Base-by-base conservation (phyloP, 2,329 filamentous ascomycete species). In the Fusarium subglutinans region DNA sequence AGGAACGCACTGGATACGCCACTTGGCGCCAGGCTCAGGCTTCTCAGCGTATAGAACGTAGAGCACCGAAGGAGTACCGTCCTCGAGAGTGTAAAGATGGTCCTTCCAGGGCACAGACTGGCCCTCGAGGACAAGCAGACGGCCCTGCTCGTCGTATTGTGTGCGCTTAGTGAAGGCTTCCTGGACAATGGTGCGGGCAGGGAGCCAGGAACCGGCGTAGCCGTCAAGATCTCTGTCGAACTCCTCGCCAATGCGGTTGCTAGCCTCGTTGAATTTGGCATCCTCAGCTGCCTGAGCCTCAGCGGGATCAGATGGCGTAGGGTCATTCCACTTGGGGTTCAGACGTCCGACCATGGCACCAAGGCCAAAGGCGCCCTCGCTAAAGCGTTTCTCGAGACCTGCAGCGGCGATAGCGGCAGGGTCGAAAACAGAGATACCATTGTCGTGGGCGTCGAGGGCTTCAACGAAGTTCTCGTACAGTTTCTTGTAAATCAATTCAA, bases 391-490 rank as follows among this genome's bases (percentile, higher is more conserved):
- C 83, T 93, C 86, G 47, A 98, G 83, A 8, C 92, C 93, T 0
- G 94, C 93, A 37, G 90, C 88, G 37, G 89, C 84, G 24, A 98
- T 81, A 38, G 87, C 91, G 30, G 88, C 87, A 35, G 93, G 87
- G 81, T 98, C 94, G 84, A 97, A 97, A 66, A 87, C 89, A 33
- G 91, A 92, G 80, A 99, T 93, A 76, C 96, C 96, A 83, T 99
- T 99, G 87, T 99, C 96, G 84, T 99, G 96, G 66, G 95, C 96
- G 83, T 99, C 96, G 64, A 99, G 92, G 5, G 96, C 95, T 87
- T 99, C 96, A 81, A 99, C 88, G 82, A 98, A 98, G 83, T 93
- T 93, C 76, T 92, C 91, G 87, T 99, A 99, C 57, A 99, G 85
- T 87, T 98, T 98, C 79, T 90, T 87, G 87, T 93, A 97, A 62